Conservation (phyloP, 2,329 filamentous ascomycete species). For the Scedosporium boydii region DNA sequence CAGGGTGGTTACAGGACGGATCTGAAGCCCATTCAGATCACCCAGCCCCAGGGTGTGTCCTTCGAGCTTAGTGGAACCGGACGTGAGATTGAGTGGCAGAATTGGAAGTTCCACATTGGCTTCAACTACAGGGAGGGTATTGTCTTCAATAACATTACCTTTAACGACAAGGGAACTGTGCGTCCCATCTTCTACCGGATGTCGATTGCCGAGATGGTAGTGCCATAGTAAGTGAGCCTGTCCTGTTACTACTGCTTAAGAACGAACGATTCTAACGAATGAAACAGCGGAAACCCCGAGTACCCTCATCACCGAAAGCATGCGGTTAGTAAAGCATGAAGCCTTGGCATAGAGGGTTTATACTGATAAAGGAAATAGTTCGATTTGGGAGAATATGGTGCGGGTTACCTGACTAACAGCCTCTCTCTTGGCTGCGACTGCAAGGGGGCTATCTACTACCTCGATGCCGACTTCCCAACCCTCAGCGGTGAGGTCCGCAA, state of each 20-base stretch:
- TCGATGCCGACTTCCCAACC: constrained; percentile 80
- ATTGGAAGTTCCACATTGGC: constrained; percentile 85
- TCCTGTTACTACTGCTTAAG: not conserved
- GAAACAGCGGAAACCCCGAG: constrained; percentile 57
- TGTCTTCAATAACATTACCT: constrained; percentile 81
- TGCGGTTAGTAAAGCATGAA: constrained; percentile 25
- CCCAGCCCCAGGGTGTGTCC: constrained; percentile 80
- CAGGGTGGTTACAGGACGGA: constrained; percentile 68
- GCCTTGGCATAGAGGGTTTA: no score
- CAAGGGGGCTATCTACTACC: constrained; percentile 85
- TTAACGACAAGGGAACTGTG: constrained; percentile 70
- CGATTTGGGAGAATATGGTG: constrained; percentile 72
- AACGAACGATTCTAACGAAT: constrained; percentile 7
- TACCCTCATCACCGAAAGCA: constrained; percentile 74
- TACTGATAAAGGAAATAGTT: constrained; percentile 28
- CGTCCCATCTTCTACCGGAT: constrained; percentile 81
- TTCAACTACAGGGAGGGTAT: constrained; percentile 94
- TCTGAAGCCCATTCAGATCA: constrained; percentile 79
- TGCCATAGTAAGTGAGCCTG: constrained; percentile 52
- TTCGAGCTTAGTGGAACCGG: constrained; percentile 59
- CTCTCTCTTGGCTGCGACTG: constrained; percentile 72
- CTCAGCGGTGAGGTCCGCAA: constrained; percentile 63
- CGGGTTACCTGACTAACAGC: constrained; percentile 76
- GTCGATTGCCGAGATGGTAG: constrained; percentile 88
- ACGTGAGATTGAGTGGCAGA: constrained; percentile 75